Base-by-base conservation (phyloP, 805 yeast genomes). In the Gaillardinia entomophila region DNA sequence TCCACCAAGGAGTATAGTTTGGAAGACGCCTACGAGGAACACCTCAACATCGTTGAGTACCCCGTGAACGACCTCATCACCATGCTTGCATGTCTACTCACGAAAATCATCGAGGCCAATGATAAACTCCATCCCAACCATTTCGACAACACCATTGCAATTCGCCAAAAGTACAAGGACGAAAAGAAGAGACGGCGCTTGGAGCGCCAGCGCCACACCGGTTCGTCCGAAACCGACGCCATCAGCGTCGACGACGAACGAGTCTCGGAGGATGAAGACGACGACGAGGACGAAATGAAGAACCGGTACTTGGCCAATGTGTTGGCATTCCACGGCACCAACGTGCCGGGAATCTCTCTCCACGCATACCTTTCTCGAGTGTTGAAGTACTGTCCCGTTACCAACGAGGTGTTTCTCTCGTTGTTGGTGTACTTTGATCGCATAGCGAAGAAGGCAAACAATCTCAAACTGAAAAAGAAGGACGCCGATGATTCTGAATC, bases 361-460 rank as follows among this genome's bases (percentile, higher is more conserved):
- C 88, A 87, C 48, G 92, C 95, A 14, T 92, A 92, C 54, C 69
- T 92, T 38, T 75, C 86, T 27, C 77, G 98, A 51, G 90, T 92
- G 18, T 75, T 90, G 54, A 90, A 90, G 59, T 92, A 92, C 61
- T 92, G 99, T 57, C 97, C 99, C 0, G 92, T 92, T n/a, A 89
- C 98, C 2, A 90, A 90, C 58, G 97, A 92, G 55, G 97, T 92
- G 22, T 92, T 89, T 57, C 63, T 92, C 30, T 81, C 96, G 24
- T 62, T 92, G 23, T 68, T 92, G 47, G 97, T 92, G 19, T 92
- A 92, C 57, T 88, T 92, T 62, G 99, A 92, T 60, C 67, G 97
- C 41, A 87, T 90, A 28, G 92, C 95, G 13, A 85, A 85, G 50
- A 72, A 85, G 40, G 87, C 92, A 27, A 82, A 84, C 49, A 72